A percentile compares a stretch with the other conserved stretches of the same genome.
These are phyloP conservation scores for Lablab purpureus DNA, from an alignment of 306 rosid genomes.

Conservation along the genomic window DNA sequence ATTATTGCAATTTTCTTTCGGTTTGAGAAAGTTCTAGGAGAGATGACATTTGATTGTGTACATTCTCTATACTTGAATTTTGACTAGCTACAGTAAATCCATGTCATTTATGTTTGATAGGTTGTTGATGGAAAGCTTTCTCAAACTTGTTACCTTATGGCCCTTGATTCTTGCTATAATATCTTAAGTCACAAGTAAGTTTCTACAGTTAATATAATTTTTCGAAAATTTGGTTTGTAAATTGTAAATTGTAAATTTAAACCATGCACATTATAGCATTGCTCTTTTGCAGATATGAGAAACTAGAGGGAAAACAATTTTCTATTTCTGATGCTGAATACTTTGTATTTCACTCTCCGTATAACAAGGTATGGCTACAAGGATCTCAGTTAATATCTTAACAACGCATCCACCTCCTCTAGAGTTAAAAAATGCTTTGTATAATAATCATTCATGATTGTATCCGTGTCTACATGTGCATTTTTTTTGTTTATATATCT, in stretches of 20 bases:
- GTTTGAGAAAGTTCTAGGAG: neutral
- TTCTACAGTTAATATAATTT: constrained; percentile 27
- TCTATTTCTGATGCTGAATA: constrained; percentile 76
- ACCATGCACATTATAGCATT: constrained; percentile 40
- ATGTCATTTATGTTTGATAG: constrained; percentile 50
- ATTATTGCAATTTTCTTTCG: constrained; percentile 27
- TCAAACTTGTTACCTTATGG: constrained; percentile 87
- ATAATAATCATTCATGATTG: constrained; percentile 1
- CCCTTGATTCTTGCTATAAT: constrained; percentile 85
- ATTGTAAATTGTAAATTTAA: neutral
- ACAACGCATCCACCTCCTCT: neutral
- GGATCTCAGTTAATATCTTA: constrained; percentile 10
- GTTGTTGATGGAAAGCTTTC: constrained; percentile 97
- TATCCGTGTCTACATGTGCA: neutral
- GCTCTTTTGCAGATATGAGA: constrained; percentile 68
- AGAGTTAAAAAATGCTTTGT: neutral
- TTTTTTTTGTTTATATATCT: constrained; percentile 7
- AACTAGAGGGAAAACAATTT: constrained; percentile 71
- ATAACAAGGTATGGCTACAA: constrained; percentile 71
- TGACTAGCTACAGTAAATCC: constrained; percentile 31
- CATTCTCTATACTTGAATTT: neutral
- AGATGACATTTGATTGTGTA: neutral
- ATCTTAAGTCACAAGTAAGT: constrained; percentile 74
- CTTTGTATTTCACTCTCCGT: constrained; percentile 88
- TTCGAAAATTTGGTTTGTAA: constrained; percentile 7